Evolutionary conservation across 208 protist species (phyloP), one percentile per base, ranked within the genome.

Genomic region (Histomonas meleagridis): DNA sequence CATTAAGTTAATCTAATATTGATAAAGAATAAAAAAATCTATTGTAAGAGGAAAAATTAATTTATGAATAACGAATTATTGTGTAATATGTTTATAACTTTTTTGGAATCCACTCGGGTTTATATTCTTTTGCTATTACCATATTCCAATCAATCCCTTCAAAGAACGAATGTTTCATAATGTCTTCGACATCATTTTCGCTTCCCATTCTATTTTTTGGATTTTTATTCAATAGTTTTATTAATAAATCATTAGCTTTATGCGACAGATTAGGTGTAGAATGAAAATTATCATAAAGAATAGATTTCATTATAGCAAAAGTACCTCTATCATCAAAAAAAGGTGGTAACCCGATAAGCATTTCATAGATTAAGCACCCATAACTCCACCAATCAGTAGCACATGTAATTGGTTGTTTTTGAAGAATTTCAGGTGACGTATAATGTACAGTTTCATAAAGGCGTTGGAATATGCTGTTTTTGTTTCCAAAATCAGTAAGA

Each of bases 361-460:
- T n/a, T 49, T 86, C 76, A 38, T 86, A 48, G 46, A 86, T 86
- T 2, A 86, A 28, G 5, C 51, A 40, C n/a, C 76, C 76, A 35
- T 43, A 86, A 40, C 46, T 23, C 76, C 76, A 86, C 76, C 76
- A 86, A 86, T 86, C 76, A 38, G 40, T 43, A 86, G 76, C 76
- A 49, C 51, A 86, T 16, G 76, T 43, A 38, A 46, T 40, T 21
- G 46, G 46, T 55, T 86, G 46, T 18, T 46, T 46, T 51, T 46
- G 23, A 16, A 86, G 51, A 55, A 86, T 86, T 90, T 93, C 93
- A 32, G 94, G 94, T 0, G 94, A 94, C 1, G 95, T 35, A 91
- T 95, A 95, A 35, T 95, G 94, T 26, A 94, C 91, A 23, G 94
- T 95, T 28, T 94, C 95, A 65, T 86, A 93, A 40, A 94, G 94